Evolutionary conservation across 169 alveolate species (phyloP).

Genomic region (Cystoisospora suis): DNA sequence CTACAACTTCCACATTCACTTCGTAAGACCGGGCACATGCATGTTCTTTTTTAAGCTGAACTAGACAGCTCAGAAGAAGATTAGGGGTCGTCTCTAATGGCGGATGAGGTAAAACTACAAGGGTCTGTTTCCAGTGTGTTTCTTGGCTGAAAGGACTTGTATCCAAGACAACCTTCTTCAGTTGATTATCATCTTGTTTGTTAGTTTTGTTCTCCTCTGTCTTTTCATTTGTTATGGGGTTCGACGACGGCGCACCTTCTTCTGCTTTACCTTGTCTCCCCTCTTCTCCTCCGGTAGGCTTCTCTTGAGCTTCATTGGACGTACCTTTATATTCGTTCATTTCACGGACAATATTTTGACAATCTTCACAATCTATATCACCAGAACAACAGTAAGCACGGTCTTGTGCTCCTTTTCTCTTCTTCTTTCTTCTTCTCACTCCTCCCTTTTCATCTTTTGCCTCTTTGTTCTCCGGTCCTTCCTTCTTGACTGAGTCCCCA

Average conservation of each 20-base stretch:
- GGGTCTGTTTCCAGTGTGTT: constrained; percentile 41
- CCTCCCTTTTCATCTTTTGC: not conserved
- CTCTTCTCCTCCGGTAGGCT: not conserved
- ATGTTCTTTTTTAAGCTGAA: not conserved
- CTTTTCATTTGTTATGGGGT: no score
- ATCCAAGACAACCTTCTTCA: not conserved
- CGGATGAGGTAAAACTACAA: constrained; percentile 27
- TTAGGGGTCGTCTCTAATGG: constrained; percentile 6
- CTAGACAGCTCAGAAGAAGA: not conserved
- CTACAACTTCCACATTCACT: constrained; percentile 30
- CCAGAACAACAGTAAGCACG: no score
- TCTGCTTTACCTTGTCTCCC: not conserved
- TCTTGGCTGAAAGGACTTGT: constrained; percentile 17
- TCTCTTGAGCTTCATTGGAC: not conserved
- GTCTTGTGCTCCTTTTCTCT: no score
- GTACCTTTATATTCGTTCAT: no score
- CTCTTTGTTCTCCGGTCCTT: not conserved
- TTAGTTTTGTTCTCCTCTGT: no score
- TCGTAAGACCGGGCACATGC: constrained; percentile 4
- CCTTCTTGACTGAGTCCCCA: not conserved
- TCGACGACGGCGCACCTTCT: not conserved
- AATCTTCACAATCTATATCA: no score
- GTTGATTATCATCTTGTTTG: no score
- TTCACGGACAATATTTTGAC: no score
- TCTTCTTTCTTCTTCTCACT: not conserved